Evolutionary conservation across 164 flowering plant genomes (phyloP), one percentile per base, ranked within the genome.

Genomic region (Magnolia officinalis): DNA sequence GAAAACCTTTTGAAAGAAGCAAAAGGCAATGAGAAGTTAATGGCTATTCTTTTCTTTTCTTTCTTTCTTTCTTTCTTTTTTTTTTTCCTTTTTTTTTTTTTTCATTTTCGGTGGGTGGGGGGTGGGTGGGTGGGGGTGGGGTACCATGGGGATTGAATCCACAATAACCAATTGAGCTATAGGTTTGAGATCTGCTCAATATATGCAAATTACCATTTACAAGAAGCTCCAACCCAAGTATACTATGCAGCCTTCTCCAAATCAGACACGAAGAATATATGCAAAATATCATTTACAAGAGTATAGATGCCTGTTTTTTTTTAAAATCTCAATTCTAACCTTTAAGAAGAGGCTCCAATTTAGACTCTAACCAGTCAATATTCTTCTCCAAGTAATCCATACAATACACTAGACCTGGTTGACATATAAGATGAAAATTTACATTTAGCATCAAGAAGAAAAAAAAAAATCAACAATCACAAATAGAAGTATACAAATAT

Each of bases 301-400:
- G 61, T 16, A 1, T 9, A 55, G 18, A 1, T 55, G 2, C 45
- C 45, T 3, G 45, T 3, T 26, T 26, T 26, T 26, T 26, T 26
- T 26, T 4, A 37, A 26, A 8, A 0, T 1, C 6, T 4, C 37
- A 6, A 52, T 21, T 79, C 87, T 61, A 79, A 92, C 99, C 99
- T 87, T 89, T 87, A 58, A 92, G 26, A 76, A 96, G 90, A 76
- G 97, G 98, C 74, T 84, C 71, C 81, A 92, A 80, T 77, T 88
- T 96, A 74, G 94, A 85, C 81, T 90, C 77, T 81, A 96, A 80
- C 98, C 99, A 93, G 78, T 96, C 98, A 68, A 96, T 88, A 76
- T 96, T 96, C 87, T 91, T 92, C 90, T 92, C 98, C 75, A 96
- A 76, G 80, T 91, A 94, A 81, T 96, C 97, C 99, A 94, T 94